phyloP scores from a whole-genome alignment of 768 basidiomycete genomes.

The Nidula microcarpa region DNA sequence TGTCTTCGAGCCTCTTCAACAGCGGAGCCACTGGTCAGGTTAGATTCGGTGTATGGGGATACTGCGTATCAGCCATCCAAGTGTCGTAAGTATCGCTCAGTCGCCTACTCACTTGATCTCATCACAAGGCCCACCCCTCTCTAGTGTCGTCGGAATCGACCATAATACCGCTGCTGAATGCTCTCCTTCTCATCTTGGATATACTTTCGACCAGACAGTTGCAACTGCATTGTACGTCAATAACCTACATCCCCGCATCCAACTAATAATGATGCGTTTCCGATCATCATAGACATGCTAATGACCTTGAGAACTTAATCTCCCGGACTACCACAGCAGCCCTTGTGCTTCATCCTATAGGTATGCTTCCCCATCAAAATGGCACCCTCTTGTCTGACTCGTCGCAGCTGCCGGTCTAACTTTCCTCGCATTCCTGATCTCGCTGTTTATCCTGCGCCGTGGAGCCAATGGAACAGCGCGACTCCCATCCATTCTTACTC shows the following conservation, averaged over 20 bases:
- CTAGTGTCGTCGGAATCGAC: conserved; percentile 40
- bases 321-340: conserved; percentile 41
- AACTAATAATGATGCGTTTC: conserved; percentile 8
- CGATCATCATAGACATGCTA: conserved; percentile 22
- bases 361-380: conserved; percentile 19
- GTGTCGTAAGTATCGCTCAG: conserved; percentile 31
- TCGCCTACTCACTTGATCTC: conserved; percentile 6
- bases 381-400: not conserved
- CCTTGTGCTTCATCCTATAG: conserved; percentile 54
- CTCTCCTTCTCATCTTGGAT: conserved; percentile 47
- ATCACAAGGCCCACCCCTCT: conserved; percentile 1
- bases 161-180: conserved; percentile 37
- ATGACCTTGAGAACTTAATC: conserved; percentile 34
- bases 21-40: conserved; percentile 32
- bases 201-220: conserved; percentile 49
- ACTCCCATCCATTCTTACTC: conserved; percentile 31
- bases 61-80: conserved; percentile 47
- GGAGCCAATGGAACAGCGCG: conserved; percentile 32
- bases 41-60: conserved; percentile 63
- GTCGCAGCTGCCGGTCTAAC: conserved; percentile 42
- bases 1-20: conserved; percentile 25
- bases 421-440: conserved; percentile 45
- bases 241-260: conserved; percentile 5
- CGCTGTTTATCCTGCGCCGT: conserved; percentile 42
- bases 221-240: conserved; percentile 38